A percentile compares a stretch with the other conserved stretches of the same genome.
Conservation (phyloP, 352 stramenopile genomes). For the Plasmopara viticola region DNA sequence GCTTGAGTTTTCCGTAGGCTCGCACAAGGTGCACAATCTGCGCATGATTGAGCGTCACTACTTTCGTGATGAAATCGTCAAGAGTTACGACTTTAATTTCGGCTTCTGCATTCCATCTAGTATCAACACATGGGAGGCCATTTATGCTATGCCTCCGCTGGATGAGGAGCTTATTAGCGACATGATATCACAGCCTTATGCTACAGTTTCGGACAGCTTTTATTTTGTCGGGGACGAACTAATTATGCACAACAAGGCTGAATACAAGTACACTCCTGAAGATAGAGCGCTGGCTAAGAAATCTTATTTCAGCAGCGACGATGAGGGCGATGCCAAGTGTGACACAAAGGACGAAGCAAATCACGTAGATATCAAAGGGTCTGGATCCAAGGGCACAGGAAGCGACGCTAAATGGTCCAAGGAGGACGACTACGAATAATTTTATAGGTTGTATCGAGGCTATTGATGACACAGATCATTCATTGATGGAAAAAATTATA, state of each 20-base stretch:
- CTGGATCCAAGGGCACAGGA: slow-evolving; percentile 28
- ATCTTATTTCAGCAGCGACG: slow-evolving; percentile 86
- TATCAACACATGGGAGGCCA: too few species aligned
- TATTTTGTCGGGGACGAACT: slow-evolving; percentile 95
- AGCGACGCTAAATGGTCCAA: slow-evolving; percentile 82
- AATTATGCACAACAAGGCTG: slow-evolving; percentile 72
- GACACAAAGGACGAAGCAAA: slow-evolving; percentile 32
- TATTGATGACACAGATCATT: too few species aligned
- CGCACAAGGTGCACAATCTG: slow-evolving; percentile 86
- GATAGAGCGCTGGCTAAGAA: slow-evolving; percentile 88
- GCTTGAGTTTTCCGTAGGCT: slow-evolving; percentile 91
- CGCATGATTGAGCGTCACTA: slow-evolving; percentile 97
- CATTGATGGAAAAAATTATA: too few species aligned
- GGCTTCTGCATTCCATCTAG: slow-evolving; percentile 94
- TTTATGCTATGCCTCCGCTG: too few species aligned
- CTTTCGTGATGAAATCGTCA: slow-evolving; percentile 92
- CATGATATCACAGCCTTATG: slow-evolving; percentile 92
- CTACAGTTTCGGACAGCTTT: slow-evolving; percentile 93
- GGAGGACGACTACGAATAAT: slow-evolving; percentile 87
- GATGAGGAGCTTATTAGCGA: slow-evolving; percentile 75
- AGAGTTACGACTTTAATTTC: slow-evolving; percentile 95
- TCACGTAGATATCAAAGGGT: slow-evolving; percentile 55
- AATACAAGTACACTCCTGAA: slow-evolving; percentile 86
- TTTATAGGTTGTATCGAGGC: slow-evolving; percentile 4
- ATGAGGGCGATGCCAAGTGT: slow-evolving; percentile 65